Evolutionary conservation across 106 monocot genomes (phyloP).

Genomic region (Gastrodia elata): DNA sequence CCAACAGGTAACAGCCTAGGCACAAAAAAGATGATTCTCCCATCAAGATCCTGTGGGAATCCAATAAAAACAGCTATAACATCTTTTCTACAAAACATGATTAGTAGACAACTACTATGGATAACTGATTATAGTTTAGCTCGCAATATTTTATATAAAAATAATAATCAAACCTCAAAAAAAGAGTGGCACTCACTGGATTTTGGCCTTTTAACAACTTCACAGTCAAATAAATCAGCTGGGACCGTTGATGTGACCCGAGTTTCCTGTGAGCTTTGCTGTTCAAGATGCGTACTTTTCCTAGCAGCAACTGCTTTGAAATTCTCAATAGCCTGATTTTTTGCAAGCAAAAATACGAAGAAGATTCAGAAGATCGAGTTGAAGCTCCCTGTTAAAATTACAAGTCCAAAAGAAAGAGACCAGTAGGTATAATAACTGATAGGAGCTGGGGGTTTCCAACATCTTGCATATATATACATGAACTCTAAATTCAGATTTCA

Average conservation of each 20-base stretch:
- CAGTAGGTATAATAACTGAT: neutral
- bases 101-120: neutral
- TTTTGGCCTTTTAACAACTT: slow-evolving; percentile 50
- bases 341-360: neutral
- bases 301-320: slow-evolving; percentile 55
- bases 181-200: slow-evolving; percentile 27
- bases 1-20: neutral
- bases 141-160: neutral
- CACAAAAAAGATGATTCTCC: neutral
- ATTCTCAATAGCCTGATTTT: slow-evolving; percentile 71
- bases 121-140: neutral
- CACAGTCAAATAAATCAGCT: slow-evolving; percentile 58
- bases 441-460: neutral
- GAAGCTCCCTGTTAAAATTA: neutral
- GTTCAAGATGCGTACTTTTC: slow-evolving; percentile 22
- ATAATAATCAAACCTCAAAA: neutral
- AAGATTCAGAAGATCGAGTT: neutral
- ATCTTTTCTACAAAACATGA: neutral
- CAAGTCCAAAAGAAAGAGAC: neutral
- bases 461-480: neutral
- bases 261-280: slow-evolving; percentile 20
- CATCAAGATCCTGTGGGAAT: neutral
- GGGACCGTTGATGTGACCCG: slow-evolving; percentile 45
- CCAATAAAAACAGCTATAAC: neutral
- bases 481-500: neutral